Evolutionary conservation across 345 rosid species (phyloP).

Genomic region (Pseudoturritis turrita): DNA sequence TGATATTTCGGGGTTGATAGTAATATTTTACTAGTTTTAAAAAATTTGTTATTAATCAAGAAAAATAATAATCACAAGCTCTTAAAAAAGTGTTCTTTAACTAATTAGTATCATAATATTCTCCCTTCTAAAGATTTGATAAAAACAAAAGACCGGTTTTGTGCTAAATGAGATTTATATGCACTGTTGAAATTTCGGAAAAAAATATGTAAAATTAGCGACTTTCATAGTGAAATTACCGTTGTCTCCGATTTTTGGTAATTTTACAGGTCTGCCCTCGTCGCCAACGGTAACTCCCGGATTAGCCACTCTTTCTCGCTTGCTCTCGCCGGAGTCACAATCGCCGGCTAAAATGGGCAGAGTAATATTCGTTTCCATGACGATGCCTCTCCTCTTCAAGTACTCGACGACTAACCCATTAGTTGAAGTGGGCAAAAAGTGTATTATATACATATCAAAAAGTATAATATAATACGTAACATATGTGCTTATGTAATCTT

Average conservation of each 20-base stretch:
- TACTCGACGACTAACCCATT: neutral
- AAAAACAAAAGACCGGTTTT: neutral
- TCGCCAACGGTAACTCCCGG: neutral
- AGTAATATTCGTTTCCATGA: conserved; percentile 2
- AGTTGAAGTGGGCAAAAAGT: neutral
- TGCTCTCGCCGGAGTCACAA: neutral
- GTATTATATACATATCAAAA: neutral
- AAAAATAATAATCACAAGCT: neutral
- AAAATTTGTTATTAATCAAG: neutral
- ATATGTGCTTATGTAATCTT: neutral
- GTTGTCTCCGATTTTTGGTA: neutral
- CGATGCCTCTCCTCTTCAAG: neutral
- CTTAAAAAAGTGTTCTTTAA: no score
- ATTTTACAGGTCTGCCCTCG: conserved; percentile 2
- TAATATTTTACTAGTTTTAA: neutral
- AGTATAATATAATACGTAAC: neutral
- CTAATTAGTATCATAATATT: neutral
- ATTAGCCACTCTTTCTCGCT: conserved; percentile 10
- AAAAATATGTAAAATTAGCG: neutral
- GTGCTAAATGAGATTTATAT: neutral
- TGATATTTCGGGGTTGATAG: neutral
- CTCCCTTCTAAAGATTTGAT: neutral
- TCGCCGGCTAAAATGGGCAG: neutral
- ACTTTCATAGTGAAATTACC: conserved; percentile 8
- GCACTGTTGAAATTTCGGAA: neutral